These are phyloP conservation scores for Botrytis byssoidea DNA, from an alignment of 2,329 filamentous ascomycete species.

Conservation along the genomic window DNA sequence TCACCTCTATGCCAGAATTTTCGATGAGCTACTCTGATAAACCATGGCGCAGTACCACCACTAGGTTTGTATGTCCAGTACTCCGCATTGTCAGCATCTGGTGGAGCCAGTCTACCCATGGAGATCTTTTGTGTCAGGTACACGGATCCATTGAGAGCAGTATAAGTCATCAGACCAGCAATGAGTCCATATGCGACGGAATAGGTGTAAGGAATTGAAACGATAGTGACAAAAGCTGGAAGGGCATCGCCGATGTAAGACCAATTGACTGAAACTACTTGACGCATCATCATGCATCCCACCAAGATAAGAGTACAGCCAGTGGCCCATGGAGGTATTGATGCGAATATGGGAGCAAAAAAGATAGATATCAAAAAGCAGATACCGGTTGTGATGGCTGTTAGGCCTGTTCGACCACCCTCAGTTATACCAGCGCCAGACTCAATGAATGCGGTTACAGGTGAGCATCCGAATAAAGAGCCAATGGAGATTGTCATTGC, in stretches of 20 bases:
- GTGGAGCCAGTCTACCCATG: conserved; percentile 49
- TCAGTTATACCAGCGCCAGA: conserved; percentile 74
- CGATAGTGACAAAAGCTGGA: conserved; percentile 72
- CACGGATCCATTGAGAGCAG: conserved; percentile 53
- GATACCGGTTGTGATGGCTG: conserved; percentile 65
- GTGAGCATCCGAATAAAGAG: conserved; percentile 66
- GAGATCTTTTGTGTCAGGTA: conserved; percentile 49
- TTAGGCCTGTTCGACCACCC: conserved; percentile 70
- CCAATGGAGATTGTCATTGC: conserved; percentile 70
- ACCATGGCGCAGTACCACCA: conserved; percentile 54
- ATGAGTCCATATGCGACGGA: conserved; percentile 76
- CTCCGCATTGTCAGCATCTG: conserved; percentile 54
- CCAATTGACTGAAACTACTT: conserved; percentile 75
- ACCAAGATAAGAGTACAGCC: conserved; percentile 71
- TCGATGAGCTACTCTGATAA: conserved; percentile 41
- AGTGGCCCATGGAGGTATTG: conserved; percentile 75
- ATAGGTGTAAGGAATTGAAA: conserved; percentile 76
- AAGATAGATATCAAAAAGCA: conserved; percentile 72
- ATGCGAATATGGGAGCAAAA: conserved; percentile 74
- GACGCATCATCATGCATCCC: conserved; percentile 74
- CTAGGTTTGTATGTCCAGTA: conserved; percentile 54
- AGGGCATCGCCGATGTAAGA: conserved; percentile 71
- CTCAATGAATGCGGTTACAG: conserved; percentile 73
- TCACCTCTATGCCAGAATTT: conserved; percentile 28
- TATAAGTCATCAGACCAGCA: conserved; percentile 57